Base-by-base conservation (phyloP, 163 green algal species). In the Coccomyxa subellipsoidea region DNA sequence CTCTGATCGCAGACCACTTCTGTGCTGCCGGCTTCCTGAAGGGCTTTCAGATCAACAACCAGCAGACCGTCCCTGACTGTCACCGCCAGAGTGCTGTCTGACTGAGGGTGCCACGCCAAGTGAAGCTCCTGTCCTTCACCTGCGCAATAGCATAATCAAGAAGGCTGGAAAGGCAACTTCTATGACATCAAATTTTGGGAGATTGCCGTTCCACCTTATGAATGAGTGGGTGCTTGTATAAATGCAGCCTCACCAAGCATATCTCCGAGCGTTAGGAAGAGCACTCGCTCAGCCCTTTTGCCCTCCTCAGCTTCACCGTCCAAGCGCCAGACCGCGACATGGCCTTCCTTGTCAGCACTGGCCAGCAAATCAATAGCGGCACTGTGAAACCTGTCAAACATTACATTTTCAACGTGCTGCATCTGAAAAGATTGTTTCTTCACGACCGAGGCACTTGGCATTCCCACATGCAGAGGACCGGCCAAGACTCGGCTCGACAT, bases 91-190 rank as follows among this genome's bases (percentile, higher is more conserved):
- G 92, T 76, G 37, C 87, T 84, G 29, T 88, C 82, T 32, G 85
- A 84, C 8, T 72, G 54, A 1, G 89, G 89, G 83, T 94, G 89
- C 90, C 90, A 94, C 9, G 89, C 84, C 7, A 92, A 82, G 27
- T 69, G 83, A 37, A 72, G 27, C 18, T 29, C 79, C 39, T 36
- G 34, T n/a, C 15, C 21, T n/a, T 34, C 35, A 35, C 38, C 76
- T 80, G 76, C 76, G 32, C 29, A 34, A 54, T 8, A 40, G 38
- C 12, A 21, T 15, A 69, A 29, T 21, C 12, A 69, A 69, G 12
- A 12, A 69, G 53, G 53, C 53, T 69, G 12, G 12, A 12, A 12
- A 69, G 53, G 53, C 12, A 29, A 29, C 53, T 21, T 69, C 12
- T 21, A 69, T 69, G 53, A 69, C n/a, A n/a, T n/a, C n/a, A n/a